Conservation (phyloP, 176 grass and related monocot species). For the Leersia perrieri region DNA sequence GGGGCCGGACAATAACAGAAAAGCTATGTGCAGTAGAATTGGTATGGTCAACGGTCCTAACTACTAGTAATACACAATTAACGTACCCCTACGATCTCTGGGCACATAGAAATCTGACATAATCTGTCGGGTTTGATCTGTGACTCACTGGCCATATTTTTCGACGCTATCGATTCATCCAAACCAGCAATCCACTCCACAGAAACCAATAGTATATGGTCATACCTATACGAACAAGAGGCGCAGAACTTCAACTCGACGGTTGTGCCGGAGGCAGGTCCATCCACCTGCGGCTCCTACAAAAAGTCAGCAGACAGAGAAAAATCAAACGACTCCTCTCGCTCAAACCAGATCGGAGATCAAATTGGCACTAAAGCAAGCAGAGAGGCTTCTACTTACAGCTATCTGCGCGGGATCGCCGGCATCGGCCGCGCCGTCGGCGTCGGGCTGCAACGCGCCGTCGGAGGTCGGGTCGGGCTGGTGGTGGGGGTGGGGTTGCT, state of each 20-base stretch:
- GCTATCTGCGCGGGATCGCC: neutral
- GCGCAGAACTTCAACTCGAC: conserved; percentile 82
- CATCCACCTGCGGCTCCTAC: conserved; percentile 56
- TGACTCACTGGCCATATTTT: neutral
- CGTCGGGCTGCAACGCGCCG: conserved; percentile 20
- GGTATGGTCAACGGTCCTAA: neutral
- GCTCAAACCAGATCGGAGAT: neutral
- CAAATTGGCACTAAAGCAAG: neutral
- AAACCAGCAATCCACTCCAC: neutral
- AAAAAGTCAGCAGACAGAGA: neutral
- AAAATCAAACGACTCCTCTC: neutral
- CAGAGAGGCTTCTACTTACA: neutral
- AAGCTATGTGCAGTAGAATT: neutral
- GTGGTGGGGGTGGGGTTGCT: neutral
- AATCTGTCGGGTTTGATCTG: conserved; percentile 7
- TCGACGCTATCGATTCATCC: neutral
- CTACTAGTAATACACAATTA: neutral
- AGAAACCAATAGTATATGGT: neutral
- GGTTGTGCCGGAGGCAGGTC: conserved; percentile 72
- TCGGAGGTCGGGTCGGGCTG: neutral
- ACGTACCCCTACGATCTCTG: neutral
- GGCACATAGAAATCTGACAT: neutral
- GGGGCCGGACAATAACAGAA: neutral
- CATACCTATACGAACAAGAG: conserved; percentile 85
- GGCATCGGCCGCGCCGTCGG: conserved; percentile 11